Conservation (phyloP, 768 basidiomycete species). For the Tulasnella sp. region DNA sequence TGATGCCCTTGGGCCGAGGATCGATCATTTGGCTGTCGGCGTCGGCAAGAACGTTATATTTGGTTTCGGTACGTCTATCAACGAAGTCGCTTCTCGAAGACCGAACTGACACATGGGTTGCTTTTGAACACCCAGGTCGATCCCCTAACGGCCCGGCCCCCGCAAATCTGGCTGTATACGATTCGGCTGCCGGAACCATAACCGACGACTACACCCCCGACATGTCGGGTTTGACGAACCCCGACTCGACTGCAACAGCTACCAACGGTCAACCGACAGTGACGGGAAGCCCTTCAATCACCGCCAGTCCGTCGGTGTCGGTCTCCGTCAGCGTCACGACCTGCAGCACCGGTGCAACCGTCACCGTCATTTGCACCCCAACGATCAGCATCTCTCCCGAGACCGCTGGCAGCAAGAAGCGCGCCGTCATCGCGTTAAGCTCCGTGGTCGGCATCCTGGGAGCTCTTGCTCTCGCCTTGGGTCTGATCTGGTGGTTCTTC, state of each 20-base stretch:
- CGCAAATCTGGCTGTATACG: conserved; percentile 43
- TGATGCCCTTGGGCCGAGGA: conserved; percentile 44
- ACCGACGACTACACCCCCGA: conserved; percentile 31
- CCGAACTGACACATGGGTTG: neutral
- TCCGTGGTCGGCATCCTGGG: conserved; percentile 49
- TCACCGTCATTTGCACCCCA: neutral
- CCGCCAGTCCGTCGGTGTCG: neutral
- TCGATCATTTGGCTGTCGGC: conserved; percentile 62
- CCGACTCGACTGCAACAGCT: neutral
- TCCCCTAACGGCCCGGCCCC: conserved; percentile 40
- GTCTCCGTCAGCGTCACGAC: neutral
- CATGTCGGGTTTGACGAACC: conserved; percentile 20
- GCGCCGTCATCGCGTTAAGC: conserved; percentile 48
- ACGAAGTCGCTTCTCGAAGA: neutral
- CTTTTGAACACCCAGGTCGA: conserved; percentile 36
- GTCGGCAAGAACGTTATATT: conserved; percentile 55
- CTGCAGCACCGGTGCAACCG: neutral
- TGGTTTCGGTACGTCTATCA: conserved; percentile 50
- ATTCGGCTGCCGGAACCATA: conserved; percentile 29
- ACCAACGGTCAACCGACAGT: neutral
- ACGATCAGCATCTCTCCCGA: neutral
- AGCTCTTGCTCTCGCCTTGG: conserved; percentile 34
- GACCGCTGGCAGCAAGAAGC: conserved; percentile 17
- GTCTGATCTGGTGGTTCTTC: conserved; percentile 30
- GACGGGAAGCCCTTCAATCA: neutral